Conservation (phyloP, 2,329 filamentous ascomycete genomes). For the Parafenestella ontariensis region DNA sequence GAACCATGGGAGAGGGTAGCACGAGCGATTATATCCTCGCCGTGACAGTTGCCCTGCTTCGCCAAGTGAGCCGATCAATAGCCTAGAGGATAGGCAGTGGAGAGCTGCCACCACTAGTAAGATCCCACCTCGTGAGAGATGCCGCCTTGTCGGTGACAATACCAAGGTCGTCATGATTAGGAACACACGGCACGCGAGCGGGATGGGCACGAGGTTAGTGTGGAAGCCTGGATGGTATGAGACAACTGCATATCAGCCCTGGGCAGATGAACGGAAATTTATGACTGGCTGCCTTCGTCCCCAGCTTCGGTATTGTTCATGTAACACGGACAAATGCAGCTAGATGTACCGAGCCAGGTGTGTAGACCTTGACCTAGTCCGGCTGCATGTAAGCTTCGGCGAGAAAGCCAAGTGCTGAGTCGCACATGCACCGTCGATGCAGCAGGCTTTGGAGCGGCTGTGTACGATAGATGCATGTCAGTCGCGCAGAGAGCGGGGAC, state of each 20-base stretch:
- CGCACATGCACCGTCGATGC: slow-evolving; percentile 22
- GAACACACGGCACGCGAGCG: slow-evolving; percentile 18
- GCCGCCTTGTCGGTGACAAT: slow-evolving; percentile 15
- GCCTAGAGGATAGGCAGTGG: slow-evolving; percentile 18
- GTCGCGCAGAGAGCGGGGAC: slow-evolving; percentile 20
- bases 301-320: slow-evolving; percentile 10
- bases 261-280: slow-evolving; percentile 11
- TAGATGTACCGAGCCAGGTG: slow-evolving; percentile 18
- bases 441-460: slow-evolving; percentile 20
- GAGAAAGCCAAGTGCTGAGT: slow-evolving; percentile 18
- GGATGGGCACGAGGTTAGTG: slow-evolving; percentile 13
- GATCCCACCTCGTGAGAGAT: slow-evolving; percentile 17
- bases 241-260: slow-evolving; percentile 18
- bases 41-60: slow-evolving; percentile 15
- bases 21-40: slow-evolving; percentile 25
- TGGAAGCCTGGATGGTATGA: slow-evolving; percentile 10
- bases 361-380: slow-evolving; percentile 12
- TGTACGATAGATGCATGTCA: slow-evolving; percentile 21
- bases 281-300: slow-evolving; percentile 7
- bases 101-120: slow-evolving; percentile 28
- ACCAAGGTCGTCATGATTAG: slow-evolving; percentile 25
- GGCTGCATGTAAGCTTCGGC: slow-evolving; percentile 14
- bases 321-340: slow-evolving; percentile 20
- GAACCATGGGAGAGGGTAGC: slow-evolving; percentile 16
- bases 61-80: slow-evolving; percentile 17